These are phyloP conservation scores for Volvox reticuliferus DNA, from an alignment of 139 green algal species.

Conservation along the genomic window DNA sequence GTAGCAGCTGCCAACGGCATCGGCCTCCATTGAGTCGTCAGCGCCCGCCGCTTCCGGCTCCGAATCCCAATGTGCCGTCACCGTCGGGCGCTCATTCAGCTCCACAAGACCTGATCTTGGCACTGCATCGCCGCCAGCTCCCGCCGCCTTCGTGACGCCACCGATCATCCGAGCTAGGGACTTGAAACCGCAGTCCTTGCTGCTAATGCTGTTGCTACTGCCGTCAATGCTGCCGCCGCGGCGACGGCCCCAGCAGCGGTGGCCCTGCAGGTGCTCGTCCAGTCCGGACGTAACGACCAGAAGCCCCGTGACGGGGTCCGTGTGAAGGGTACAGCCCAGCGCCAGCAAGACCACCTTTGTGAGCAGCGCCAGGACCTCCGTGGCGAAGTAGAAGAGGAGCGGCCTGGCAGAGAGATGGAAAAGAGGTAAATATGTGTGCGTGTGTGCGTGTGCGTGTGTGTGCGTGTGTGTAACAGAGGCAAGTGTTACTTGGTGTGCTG, in stretches of 20 bases:
- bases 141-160: neutral
- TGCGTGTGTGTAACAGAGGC: no score
- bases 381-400: conserved; percentile 54
- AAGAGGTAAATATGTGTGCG: no score
- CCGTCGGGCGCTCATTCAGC: neutral
- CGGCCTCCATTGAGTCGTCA: neutral
- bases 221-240: neutral
- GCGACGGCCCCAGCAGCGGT: neutral
- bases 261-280: neutral
- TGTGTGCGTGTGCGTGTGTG: no score
- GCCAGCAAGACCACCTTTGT: conserved; percentile 39
- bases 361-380: conserved; percentile 49
- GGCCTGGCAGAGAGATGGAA: conserved; percentile 21
- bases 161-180: no score
- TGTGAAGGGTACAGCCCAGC: conserved; percentile 36
- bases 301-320: neutral
- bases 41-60: neutral
- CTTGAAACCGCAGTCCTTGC: neutral
- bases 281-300: neutral
- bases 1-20: neutral
- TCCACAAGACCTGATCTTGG: neutral
- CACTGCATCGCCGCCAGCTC: neutral
- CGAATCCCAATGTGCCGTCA: neutral
- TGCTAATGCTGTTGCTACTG: conserved; percentile 1
- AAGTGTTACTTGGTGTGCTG: no score